Percentiles rank a stretch among this genome's conserved stretches.
These are phyloP conservation scores for Diaporthe sp. DNA, from an alignment of 2,329 filamentous ascomycete genomes.

Conservation along the genomic window DNA sequence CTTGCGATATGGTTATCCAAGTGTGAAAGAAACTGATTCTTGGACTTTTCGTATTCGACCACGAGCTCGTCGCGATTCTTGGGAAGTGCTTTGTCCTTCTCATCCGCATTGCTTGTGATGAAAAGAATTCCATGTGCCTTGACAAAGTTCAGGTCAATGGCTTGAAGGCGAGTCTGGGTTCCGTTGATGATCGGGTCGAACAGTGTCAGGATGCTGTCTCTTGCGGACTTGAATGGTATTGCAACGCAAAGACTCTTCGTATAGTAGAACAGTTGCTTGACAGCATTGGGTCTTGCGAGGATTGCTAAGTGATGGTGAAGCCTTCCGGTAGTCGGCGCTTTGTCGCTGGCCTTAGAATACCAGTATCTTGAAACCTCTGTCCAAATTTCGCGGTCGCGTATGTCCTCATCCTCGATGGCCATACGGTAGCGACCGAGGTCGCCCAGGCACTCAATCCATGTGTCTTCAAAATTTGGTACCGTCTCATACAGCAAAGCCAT, in stretches of 20 bases:
- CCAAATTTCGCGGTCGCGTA: slow-evolving; percentile 83
- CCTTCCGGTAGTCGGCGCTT: slow-evolving; percentile 79
- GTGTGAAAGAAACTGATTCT: slow-evolving; percentile 60
- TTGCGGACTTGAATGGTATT: slow-evolving; percentile 75
- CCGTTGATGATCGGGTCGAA: slow-evolving; percentile 67
- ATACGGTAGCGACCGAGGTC: slow-evolving; percentile 87
- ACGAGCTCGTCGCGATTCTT: slow-evolving; percentile 47
- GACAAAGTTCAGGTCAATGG: slow-evolving; percentile 72
- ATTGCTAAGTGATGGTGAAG: slow-evolving; percentile 92
- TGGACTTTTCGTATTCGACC: slow-evolving; percentile 13
- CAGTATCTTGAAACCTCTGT: slow-evolving; percentile 83
- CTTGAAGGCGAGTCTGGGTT: slow-evolving; percentile 46
- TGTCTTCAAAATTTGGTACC: slow-evolving; percentile 84
- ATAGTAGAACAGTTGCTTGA: slow-evolving; percentile 81
- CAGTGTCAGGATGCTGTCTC: slow-evolving; percentile 56
- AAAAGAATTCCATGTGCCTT: slow-evolving; percentile 75
- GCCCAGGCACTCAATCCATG: slow-evolving; percentile 93
- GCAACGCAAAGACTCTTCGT: slow-evolving; percentile 77
- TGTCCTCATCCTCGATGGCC: slow-evolving; percentile 89
- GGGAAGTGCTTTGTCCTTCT: slow-evolving; percentile 28
- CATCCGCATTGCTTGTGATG: slow-evolving; percentile 32
- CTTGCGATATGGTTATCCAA: slow-evolving; percentile 70
- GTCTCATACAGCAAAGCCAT: slow-evolving; percentile 90
- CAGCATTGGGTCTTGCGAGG: slow-evolving; percentile 75
- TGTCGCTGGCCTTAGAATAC: slow-evolving; percentile 87